Base-by-base conservation (phyloP, 2,329 filamentous ascomycete species). In the Penicillium fuscoglaucum region DNA sequence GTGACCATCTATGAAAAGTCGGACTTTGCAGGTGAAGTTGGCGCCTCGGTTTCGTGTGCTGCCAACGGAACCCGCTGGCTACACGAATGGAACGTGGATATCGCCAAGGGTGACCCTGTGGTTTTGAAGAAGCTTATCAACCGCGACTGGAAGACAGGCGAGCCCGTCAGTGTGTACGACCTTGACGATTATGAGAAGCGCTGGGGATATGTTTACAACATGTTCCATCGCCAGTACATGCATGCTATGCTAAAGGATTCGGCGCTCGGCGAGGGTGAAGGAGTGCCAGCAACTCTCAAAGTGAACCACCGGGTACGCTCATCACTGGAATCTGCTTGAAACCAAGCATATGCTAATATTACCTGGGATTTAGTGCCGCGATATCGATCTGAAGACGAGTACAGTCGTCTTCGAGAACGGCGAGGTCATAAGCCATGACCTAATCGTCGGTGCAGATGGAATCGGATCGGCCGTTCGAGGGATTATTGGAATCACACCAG, bases 141-240 rank as follows among this genome's bases (percentile, higher is more conserved):
- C 70, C 82, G 84, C 4, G 86, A 90, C 72, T 90, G 87, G 87
- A 82, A 83, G 69, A 89, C 86, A 1, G 87, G 87, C 0, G 83
- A 89, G 72, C 82, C 84, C 0, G 80, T 86, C 26, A 88, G 82
- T 63, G 83, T 87, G 0, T 89, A 87, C 64, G 81, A 84, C 64
- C 72, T 90, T 19, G 80, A 76, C 12, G 87, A 89, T 67, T 90
- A 90, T 57, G 82, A 89, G 71, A 69, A 84, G 74, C 78, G 77
- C 54, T 90, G 86, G 86, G 86, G 86, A 13, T 82, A 84, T 70
- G 81, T 83, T 0, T 87, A 88, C 70, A 86, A 88, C 71, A 88
- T 88, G 84, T 89, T 89, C 64, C 87, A 89, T 67, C 79, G 87
- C 0, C 84, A 87, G 66, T 81, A 88, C 61, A 89, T 89, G 87